Evolutionary conservation across 805 yeast species (phyloP).

Genomic region (Torulaspora delbrueckii): DNA sequence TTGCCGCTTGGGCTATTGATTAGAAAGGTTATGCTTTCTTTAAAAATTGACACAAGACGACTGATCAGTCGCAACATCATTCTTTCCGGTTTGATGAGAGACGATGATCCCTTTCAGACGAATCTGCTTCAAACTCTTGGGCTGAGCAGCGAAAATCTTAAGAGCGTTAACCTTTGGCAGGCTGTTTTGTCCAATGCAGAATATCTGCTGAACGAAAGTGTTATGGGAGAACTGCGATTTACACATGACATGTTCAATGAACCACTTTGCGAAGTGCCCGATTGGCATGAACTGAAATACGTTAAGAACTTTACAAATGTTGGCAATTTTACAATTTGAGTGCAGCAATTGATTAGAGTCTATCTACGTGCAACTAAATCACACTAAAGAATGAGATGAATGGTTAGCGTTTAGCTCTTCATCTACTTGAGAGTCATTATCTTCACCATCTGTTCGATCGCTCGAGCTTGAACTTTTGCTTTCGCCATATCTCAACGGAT

Average conservation of each 20-base stretch:
- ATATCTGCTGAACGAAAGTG: not conserved
- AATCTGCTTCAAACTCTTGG: not conserved
- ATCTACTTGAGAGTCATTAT: not conserved
- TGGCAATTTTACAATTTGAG: not conserved
- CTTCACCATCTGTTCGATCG: not conserved
- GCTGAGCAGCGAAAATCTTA: too few species aligned
- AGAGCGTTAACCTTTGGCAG: not conserved
- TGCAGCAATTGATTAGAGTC: not conserved
- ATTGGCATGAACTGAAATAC: not conserved
- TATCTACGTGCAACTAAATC: not conserved
- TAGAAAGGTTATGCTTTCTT: not conserved
- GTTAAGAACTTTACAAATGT: too few species aligned
- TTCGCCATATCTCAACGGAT: slow-evolving; percentile 1
- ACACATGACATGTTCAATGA: not conserved
- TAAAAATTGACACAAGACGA: not conserved
- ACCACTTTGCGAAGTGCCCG: not conserved
- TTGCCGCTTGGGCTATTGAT: not conserved
- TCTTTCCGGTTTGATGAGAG: not conserved
- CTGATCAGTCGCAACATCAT: not conserved
- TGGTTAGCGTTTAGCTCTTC: not conserved
- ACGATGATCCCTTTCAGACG: not conserved
- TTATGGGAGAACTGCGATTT: not conserved
- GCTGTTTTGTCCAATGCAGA: not conserved
- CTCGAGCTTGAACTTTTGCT: not conserved
- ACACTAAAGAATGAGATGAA: not conserved